Evolutionary conservation across 129 eudicot genomes (phyloP).

Genomic region (Artemisia tridentata): DNA sequence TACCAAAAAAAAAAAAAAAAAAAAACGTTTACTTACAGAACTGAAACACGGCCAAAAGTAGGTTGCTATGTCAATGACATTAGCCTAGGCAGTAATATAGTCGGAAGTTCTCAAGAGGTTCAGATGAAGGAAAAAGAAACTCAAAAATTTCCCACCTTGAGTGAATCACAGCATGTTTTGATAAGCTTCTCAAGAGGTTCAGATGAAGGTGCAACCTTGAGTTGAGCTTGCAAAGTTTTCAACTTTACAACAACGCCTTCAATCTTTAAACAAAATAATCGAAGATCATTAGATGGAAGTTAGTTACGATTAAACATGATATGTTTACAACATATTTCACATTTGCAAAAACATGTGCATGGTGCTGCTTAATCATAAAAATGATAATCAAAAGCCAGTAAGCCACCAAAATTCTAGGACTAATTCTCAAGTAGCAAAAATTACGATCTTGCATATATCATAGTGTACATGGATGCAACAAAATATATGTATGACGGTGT

Average conservation of each 20-base stretch:
- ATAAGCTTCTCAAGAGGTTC: slow-evolving; percentile 69
- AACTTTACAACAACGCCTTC: slow-evolving; percentile 48
- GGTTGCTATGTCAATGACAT: too few species aligned
- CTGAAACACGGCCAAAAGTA: too few species aligned
- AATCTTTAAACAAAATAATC: slow-evolving; percentile 40
- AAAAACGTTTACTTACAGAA: too few species aligned
- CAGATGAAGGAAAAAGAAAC: slow-evolving; percentile 1
- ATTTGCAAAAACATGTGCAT: slow-evolving; percentile 3
- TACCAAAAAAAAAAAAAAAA: too few species aligned
- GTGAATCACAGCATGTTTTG: slow-evolving; percentile 47
- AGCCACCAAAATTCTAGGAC: too few species aligned
- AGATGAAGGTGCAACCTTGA: slow-evolving; percentile 61
- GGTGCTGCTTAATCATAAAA: slow-evolving; percentile 1
- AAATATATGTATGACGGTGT: too few species aligned
- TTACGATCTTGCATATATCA: too few species aligned
- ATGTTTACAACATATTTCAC: slow-evolving; percentile 4
- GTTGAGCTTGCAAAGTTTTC: slow-evolving; percentile 53
- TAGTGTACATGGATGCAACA: too few species aligned
- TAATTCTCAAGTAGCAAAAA: too few species aligned
- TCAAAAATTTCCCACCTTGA: slow-evolving; percentile 52
- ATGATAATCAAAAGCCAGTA: background rate
- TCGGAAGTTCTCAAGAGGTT: too few species aligned
- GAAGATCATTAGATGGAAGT: background rate
- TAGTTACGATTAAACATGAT: background rate
- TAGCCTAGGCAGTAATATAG: too few species aligned